These are phyloP conservation scores for Yamadazyma atmosphaerica DNA, from an alignment of 1,139 yeast genomes.

Conservation along the genomic window DNA sequence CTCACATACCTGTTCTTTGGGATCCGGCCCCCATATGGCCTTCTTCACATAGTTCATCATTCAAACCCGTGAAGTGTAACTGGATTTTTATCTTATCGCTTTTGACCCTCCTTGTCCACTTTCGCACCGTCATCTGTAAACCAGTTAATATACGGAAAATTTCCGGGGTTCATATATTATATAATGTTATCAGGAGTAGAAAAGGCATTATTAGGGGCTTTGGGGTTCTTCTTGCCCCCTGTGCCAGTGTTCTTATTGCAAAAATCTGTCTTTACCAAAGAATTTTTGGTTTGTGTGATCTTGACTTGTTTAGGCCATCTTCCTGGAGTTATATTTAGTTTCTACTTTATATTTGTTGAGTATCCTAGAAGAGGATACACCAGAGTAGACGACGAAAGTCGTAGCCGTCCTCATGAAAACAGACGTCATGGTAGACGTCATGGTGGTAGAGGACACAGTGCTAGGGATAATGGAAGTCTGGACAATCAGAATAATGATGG, in stretches of 20 bases:
- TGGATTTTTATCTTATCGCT: not conserved
- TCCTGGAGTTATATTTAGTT: conserved; percentile 37
- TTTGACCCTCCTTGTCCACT: conserved; percentile 4
- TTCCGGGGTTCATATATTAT: too few species aligned
- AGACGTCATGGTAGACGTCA: conserved; percentile 4
- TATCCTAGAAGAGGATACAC: conserved; percentile 24
- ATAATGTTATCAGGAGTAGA: conserved; percentile 14
- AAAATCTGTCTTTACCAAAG: conserved; percentile 32
- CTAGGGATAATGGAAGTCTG: not conserved
- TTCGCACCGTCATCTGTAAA: conserved; percentile 80
- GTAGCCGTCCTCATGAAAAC: not conserved
- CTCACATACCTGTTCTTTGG: conserved; percentile 77
- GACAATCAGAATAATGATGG: too few species aligned
- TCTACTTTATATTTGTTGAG: conserved; percentile 31
- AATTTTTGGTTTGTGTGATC: conserved; percentile 33
- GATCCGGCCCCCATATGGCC: conserved; percentile 94
- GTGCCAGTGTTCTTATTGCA: conserved; percentile 36
- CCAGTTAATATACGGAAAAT: too few species aligned
- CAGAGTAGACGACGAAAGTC: conserved; percentile 22
- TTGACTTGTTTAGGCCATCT: conserved; percentile 41
- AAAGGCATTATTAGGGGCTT: conserved; percentile 27
- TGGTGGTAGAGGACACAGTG: conserved; percentile 4
- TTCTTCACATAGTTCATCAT: conserved; percentile 73
- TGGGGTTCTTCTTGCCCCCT: conserved; percentile 42
- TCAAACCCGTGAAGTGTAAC: too few species aligned